Evolutionary conservation across 352 stramenopile species (phyloP).

Genomic region (Blastocystis sp.): DNA sequence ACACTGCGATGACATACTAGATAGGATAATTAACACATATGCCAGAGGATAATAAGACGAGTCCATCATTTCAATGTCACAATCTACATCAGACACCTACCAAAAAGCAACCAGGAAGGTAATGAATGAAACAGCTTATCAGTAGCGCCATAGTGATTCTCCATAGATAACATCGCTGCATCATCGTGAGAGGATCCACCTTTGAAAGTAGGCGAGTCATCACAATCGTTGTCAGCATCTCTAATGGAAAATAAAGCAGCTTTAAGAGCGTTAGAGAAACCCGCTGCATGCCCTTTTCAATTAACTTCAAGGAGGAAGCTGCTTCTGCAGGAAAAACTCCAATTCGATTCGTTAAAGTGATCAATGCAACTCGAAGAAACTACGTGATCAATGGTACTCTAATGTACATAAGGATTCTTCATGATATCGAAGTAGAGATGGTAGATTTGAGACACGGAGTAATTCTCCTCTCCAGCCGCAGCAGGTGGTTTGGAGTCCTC

Average conservation of each 20-base stretch:
- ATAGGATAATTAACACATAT: background rate
- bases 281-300: constrained; percentile 38
- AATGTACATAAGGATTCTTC: constrained; percentile 8
- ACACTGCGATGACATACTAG: background rate
- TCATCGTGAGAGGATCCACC: background rate
- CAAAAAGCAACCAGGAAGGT: background rate
- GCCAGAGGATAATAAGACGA: background rate
- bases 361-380: constrained; percentile 21
- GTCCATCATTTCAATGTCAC: background rate
- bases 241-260: constrained; percentile 40
- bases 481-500: background rate
- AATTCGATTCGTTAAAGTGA: constrained; percentile 36
- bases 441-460: background rate
- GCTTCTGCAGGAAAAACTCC: constrained; percentile 46
- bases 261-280: background rate
- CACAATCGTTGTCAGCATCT: constrained; percentile 9
- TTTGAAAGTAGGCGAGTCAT: background rate
- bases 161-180: constrained; percentile 7
- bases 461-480: background rate
- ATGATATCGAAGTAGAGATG: constrained; percentile 35
- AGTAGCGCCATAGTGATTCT: constrained; percentile 16
- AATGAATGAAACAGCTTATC: background rate
- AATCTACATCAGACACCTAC: background rate
- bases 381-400: background rate
- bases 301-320: background rate